phyloP scores from a whole-genome alignment of 2,329 filamentous ascomycete species.

The Microcyclosporella mali region DNA sequence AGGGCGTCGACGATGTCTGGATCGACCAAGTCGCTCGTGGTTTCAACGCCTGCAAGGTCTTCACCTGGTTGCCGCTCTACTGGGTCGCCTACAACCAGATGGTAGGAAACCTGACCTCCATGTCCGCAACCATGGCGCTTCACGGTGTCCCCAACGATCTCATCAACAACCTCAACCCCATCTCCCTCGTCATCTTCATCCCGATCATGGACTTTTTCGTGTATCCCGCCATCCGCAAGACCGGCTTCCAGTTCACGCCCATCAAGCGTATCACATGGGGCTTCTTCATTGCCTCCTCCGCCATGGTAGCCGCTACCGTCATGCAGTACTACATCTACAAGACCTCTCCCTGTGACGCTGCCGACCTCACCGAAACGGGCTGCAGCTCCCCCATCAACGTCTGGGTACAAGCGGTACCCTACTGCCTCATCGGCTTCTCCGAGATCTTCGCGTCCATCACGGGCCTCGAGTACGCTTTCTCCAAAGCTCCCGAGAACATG shows the following conservation, averaged over 20 bases:
- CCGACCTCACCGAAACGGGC: conserved; percentile 21
- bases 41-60: conserved; percentile 63
- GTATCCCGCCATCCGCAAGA: conserved; percentile 42
- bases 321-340: conserved; percentile 53
- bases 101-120: conserved; percentile 45
- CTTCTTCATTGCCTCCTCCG: conserved; percentile 47
- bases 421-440: conserved; percentile 39
- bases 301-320: conserved; percentile 50
- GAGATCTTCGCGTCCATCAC: conserved; percentile 44
- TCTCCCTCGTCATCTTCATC: conserved; percentile 38
- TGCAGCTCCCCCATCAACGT: conserved; percentile 37
- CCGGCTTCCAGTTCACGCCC: conserved; percentile 40
- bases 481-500: conserved; percentile 43
- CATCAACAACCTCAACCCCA: conserved; percentile 33
- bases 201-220: conserved; percentile 41
- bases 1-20: conserved; percentile 72
- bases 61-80: conserved; percentile 46
- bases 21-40: conserved; percentile 67
- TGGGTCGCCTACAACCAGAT: conserved; percentile 57
- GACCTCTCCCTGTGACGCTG: conserved; percentile 22
- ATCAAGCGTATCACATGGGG: conserved; percentile 50
- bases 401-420: conserved; percentile 39
- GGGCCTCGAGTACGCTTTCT: conserved; percentile 42
- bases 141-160: conserved; percentile 45
- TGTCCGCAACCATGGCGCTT: conserved; percentile 38